phyloP scores from a whole-genome alignment of 768 basidiomycete species.

The Gelatoporia subvermispora region DNA sequence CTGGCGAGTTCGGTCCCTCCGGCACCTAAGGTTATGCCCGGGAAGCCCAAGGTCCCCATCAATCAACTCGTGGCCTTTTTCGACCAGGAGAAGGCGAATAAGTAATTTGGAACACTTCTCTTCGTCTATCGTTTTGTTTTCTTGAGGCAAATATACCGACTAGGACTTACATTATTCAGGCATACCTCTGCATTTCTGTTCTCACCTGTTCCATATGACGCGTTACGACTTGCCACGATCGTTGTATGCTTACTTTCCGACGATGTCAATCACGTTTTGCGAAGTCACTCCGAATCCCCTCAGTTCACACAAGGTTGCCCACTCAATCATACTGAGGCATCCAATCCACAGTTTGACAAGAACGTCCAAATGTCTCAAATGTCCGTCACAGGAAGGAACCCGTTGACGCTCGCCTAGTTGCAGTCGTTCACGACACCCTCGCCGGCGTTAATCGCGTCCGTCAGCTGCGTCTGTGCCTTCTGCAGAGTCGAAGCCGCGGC shows the following conservation, averaged over 20 bases:
- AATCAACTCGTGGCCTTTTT: conserved; percentile 84
- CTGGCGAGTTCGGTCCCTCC: conserved; percentile 33
- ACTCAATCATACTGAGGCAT: too few relatives aligned
- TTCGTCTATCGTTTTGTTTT: not conserved
- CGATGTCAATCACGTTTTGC: not conserved
- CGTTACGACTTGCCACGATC: too few relatives aligned
- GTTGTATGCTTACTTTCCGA: not conserved
- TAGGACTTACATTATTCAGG: too few relatives aligned
- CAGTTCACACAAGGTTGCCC: not conserved
- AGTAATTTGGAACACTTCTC: not conserved
- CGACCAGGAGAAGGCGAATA: conserved; percentile 34
- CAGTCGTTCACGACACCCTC: conserved; percentile 19
- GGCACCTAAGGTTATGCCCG: conserved; percentile 36
- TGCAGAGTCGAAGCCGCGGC: conserved; percentile 1
- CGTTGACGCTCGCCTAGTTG: conserved; percentile 10
- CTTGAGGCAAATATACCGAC: not conserved
- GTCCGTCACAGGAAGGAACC: not conserved
- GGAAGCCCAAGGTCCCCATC: conserved; percentile 63
- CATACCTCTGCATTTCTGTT: too few relatives aligned
- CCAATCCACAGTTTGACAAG: too few relatives aligned
- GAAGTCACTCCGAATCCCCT: too few relatives aligned
- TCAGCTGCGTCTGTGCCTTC: conserved; percentile 14
- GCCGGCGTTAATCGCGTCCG: conserved; percentile 10
- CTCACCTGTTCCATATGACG: too few relatives aligned
- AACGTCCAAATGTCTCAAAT: not conserved